Percentiles rank a stretch among this genome's conserved stretches.
phyloP scores from a whole-genome alignment of 176 grass and related monocot genomes.

The Cenchrus americanus region DNA sequence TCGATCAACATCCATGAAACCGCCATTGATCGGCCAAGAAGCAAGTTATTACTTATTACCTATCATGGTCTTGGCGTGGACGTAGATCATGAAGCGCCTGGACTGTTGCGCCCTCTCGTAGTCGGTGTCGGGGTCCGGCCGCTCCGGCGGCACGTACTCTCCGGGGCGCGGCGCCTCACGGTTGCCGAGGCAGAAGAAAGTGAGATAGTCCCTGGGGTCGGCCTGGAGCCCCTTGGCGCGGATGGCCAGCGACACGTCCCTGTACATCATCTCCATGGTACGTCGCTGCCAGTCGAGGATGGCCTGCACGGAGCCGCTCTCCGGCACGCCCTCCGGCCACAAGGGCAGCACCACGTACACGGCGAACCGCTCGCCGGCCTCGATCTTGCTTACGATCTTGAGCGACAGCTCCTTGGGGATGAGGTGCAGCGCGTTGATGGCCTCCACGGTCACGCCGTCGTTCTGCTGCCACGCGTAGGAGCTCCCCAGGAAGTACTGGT shows the following conservation, averaged over 20 bases:
- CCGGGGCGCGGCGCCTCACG: slow-evolving; percentile 33
- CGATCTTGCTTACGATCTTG: slow-evolving; percentile 69
- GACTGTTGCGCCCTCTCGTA: slow-evolving; percentile 55
- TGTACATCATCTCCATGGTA: slow-evolving; percentile 88
- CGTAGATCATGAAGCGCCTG: slow-evolving; percentile 80
- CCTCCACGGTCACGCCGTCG: slow-evolving; percentile 45
- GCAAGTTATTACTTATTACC: slow-evolving; percentile 40
- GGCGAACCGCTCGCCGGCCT: slow-evolving; percentile 52
- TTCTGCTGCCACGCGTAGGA: slow-evolving; percentile 55
- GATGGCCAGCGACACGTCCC: slow-evolving; percentile 48
- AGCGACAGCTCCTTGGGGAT: slow-evolving; percentile 69
- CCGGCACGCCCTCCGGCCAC: slow-evolving; percentile 75
- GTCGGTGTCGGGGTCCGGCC: slow-evolving; percentile 41
- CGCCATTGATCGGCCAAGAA: not conserved
- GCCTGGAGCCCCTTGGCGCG: slow-evolving; percentile 38
- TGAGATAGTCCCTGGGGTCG: slow-evolving; percentile 63
- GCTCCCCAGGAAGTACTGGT: slow-evolving; percentile 77
- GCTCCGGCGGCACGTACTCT: slow-evolving; percentile 51
- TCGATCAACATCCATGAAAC: not conserved
- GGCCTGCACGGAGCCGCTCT: slow-evolving; percentile 67
- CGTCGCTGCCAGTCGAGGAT: slow-evolving; percentile 74
- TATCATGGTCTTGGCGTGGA: slow-evolving; percentile 79
- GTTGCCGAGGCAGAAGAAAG: slow-evolving; percentile 76
- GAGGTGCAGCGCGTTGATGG: slow-evolving; percentile 63
- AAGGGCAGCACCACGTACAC: slow-evolving; percentile 74